These are phyloP conservation scores for Podospora appendiculata DNA, from an alignment of 495 filamentous ascomycete genomes.

Conservation along the genomic window DNA sequence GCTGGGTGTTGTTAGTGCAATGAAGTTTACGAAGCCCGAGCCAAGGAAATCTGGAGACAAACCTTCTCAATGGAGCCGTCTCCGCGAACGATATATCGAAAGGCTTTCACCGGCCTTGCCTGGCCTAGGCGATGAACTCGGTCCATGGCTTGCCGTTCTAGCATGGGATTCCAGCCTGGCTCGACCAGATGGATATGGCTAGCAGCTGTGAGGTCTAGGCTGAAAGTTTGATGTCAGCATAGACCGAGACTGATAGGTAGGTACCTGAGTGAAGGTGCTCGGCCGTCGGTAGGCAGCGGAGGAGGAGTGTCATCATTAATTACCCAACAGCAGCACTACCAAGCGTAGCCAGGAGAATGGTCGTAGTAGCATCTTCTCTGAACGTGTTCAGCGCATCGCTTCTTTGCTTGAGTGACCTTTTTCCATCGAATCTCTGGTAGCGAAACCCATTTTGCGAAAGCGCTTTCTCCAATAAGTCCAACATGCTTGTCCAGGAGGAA, in stretches of 20 bases:
- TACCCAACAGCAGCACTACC: slow-evolving; percentile 36
- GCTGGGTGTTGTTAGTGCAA: not conserved
- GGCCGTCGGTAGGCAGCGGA: too few species aligned
- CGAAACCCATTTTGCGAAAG: not conserved
- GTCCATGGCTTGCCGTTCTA: slow-evolving; percentile 35
- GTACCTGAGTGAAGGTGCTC: too few species aligned
- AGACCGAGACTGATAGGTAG: too few species aligned
- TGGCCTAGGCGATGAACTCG: slow-evolving; percentile 30
- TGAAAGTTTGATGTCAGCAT: too few species aligned
- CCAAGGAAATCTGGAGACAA: too few species aligned
- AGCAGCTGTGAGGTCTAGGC: slow-evolving; percentile 26
- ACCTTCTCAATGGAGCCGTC: not conserved
- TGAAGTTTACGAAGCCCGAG: not conserved
- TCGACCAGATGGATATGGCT: slow-evolving; percentile 33
- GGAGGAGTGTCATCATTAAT: too few species aligned
- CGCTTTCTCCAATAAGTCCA: not conserved
- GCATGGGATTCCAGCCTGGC: slow-evolving; percentile 38
- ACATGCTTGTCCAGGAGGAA: not conserved
- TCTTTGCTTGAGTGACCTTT: not conserved
- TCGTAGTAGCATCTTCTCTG: not conserved
- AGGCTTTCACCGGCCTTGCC: slow-evolving; percentile 19
- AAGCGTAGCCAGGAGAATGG: slow-evolving; percentile 33
- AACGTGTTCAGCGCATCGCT: not conserved
- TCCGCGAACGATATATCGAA: slow-evolving; percentile 5
- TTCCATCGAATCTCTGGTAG: not conserved